Evolutionary conservation across 305 asterid species (phyloP).

Genomic region (Rubia tinctorum): DNA sequence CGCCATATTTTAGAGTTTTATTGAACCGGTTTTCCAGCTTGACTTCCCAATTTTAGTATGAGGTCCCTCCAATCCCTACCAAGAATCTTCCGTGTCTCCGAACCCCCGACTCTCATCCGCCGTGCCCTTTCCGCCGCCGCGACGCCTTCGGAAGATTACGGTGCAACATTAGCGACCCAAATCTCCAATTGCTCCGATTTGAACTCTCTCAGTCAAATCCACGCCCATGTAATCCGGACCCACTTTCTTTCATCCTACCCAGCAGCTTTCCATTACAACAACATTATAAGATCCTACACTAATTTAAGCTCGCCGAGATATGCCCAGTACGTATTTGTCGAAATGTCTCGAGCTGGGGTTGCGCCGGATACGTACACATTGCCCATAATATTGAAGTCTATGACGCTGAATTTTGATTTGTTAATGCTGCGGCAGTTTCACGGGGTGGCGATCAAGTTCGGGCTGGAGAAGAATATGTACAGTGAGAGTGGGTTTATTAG

Average conservation of each 20-base stretch:
- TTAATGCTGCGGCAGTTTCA: conserved; percentile 46
- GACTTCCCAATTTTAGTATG: conserved; percentile 10
- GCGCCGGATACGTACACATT: conserved; percentile 59
- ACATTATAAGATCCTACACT: conserved; percentile 55
- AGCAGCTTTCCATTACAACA: conserved; percentile 65
- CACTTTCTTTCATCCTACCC: conserved; percentile 46
- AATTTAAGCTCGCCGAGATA: conserved; percentile 50
- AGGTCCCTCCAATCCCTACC: conserved; percentile 11
- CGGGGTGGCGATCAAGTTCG: conserved; percentile 45
- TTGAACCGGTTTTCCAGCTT: background rate
- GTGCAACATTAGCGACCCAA: conserved; percentile 39
- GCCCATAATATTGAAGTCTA: conserved; percentile 61
- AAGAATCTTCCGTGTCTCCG: background rate
- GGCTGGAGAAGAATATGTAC: conserved; percentile 51
- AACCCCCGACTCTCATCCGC: conserved; percentile 4
- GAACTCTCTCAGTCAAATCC: conserved; percentile 48
- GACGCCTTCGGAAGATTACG: conserved; percentile 13
- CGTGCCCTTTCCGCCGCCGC: conserved; percentile 4
- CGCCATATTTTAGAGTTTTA: background rate
- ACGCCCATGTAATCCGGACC: conserved; percentile 48
- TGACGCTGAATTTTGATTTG: conserved; percentile 31
- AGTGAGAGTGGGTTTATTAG: conserved; percentile 78
- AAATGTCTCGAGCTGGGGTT: conserved; percentile 59
- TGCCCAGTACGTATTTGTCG: conserved; percentile 44
- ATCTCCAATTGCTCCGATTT: conserved; percentile 47